phyloP scores from a whole-genome alignment of 1,284 basidiomycete species.

The Trichosporon asahii region DNA sequence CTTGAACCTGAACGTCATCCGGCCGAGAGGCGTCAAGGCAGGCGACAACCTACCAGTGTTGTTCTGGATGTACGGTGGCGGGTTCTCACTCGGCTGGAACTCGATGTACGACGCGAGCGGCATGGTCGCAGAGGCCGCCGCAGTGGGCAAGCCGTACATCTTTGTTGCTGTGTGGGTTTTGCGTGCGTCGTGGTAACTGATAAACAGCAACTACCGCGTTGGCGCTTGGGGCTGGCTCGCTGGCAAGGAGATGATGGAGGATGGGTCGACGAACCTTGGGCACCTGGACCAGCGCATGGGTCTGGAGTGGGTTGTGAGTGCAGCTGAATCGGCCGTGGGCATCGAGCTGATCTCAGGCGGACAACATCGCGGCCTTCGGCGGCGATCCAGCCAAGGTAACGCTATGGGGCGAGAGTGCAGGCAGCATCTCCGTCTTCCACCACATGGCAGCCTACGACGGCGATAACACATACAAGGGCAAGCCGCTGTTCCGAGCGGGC shows the following conservation, averaged over 20 bases:
- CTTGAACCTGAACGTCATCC: constrained; percentile 29
- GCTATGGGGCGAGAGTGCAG: constrained; percentile 62
- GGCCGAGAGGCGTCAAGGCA: constrained; percentile 23
- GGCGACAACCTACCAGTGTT: constrained; percentile 35
- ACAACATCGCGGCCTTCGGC: constrained; percentile 44
- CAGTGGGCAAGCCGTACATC: constrained; percentile 53
- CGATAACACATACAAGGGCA: constrained; percentile 43
- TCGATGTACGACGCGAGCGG: constrained; percentile 22
- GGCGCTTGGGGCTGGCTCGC: constrained; percentile 50
- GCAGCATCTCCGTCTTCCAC: constrained; percentile 40
- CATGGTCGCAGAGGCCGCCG: constrained; percentile 13
- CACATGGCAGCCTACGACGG: constrained; percentile 60
- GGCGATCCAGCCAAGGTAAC: constrained; percentile 46
- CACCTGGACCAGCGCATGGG: constrained; percentile 50
- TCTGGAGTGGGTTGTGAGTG: constrained; percentile 36
- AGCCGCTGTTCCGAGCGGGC: constrained; percentile 49
- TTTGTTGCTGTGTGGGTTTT: constrained; percentile 52
- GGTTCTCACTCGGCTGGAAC: constrained; percentile 26
- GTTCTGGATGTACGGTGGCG: constrained; percentile 41
- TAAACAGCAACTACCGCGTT: constrained; percentile 55
- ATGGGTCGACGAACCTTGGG: constrained; percentile 57
- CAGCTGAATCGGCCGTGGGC: not conserved
- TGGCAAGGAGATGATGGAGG: constrained; percentile 56
- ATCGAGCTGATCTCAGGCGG: constrained; percentile 15
- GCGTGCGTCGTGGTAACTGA: not conserved